Percentiles rank a stretch among this genome's conserved stretches.
phyloP scores from a whole-genome alignment of 108 stramenopile genomes.

The Pseudonitzschia multistriata region DNA sequence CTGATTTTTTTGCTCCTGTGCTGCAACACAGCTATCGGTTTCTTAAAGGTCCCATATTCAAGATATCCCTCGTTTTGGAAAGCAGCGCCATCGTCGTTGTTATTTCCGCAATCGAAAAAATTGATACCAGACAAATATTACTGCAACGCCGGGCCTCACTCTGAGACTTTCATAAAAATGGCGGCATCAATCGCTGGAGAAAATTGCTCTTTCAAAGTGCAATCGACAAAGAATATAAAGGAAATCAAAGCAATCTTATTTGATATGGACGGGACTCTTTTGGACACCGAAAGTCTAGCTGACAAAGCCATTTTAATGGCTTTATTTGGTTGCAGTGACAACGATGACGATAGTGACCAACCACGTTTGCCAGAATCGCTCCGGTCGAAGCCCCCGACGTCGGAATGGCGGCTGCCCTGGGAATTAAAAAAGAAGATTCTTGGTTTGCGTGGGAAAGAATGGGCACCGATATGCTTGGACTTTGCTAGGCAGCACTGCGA shows the following conservation, averaged over 20 bases:
- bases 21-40: too few species aligned
- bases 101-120: neutral
- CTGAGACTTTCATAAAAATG: neutral
- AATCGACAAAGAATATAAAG: neutral
- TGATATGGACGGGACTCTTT: constrained; percentile 79
- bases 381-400: constrained; percentile 16
- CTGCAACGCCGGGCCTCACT: neutral
- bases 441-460: constrained; percentile 73
- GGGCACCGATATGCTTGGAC: constrained; percentile 68
- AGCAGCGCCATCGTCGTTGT: neutral
- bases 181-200: neutral
- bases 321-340: constrained; percentile 23
- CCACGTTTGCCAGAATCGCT: constrained; percentile 23
- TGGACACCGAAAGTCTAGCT: constrained; percentile 72
- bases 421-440: constrained; percentile 71
- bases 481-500: constrained; percentile 62
- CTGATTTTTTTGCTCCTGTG: too few species aligned
- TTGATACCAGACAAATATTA: neutral
- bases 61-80: too few species aligned
- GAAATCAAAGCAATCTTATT: constrained; percentile 71
- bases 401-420: constrained; percentile 54
- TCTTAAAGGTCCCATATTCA: too few species aligned
- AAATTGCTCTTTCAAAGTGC: neutral
- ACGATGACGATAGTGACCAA: neutral
- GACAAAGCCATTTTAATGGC: constrained; percentile 64